Evolutionary conservation across 495 filamentous ascomycete species (phyloP), one percentile per base, ranked within the genome.

Genomic region (Aspergillus steynii): DNA sequence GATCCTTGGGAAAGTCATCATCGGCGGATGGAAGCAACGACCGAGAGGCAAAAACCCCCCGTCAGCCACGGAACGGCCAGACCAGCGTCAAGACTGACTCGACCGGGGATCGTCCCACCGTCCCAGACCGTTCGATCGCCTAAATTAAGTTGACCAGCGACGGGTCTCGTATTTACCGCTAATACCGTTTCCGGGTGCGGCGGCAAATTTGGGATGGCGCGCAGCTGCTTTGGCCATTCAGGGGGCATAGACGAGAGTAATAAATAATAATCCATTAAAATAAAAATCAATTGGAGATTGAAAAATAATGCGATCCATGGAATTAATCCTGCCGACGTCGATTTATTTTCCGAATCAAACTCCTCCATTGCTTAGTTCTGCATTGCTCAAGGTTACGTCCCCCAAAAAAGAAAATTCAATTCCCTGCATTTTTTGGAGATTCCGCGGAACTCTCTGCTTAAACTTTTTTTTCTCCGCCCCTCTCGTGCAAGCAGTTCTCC

Each of bases 101-200:
- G 66, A 37, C 60, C 54, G 55, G 58, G 63, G 59, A 66, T 69
- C 61, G 66, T 65, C 59, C 63, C 66, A 67, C 61, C 47, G 63
- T 69, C 66, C 66, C 54, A 69, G 66, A 66, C 66, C 63, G 66
- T 69, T 69, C 66, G 66, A 69, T 69, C 66, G 63, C 63, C 66
- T 69, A 66, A 61, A 64, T 69, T 66, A 69, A 64, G 66, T 69
- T 66, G 61, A 53, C 25, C 32, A 61, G 58, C 50, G 56, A 54
- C 45, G 47, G 8, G 48, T 34, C 45, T 58, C 54, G 55, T 62
- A 59, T 56, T 56, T 55, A 46, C 50, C 51, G 29, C 58, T 60
- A 59, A 31, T 52, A 50, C 31, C 25, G 27, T 29, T 47, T 56
- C 57, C 63, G 63, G 63, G 63, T 65, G 60, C 56, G 63, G 63